Evolutionary conservation across 768 basidiomycete genomes (phyloP), one percentile per base, ranked within the genome.

Genomic region (Termitomyces sp.): DNA sequence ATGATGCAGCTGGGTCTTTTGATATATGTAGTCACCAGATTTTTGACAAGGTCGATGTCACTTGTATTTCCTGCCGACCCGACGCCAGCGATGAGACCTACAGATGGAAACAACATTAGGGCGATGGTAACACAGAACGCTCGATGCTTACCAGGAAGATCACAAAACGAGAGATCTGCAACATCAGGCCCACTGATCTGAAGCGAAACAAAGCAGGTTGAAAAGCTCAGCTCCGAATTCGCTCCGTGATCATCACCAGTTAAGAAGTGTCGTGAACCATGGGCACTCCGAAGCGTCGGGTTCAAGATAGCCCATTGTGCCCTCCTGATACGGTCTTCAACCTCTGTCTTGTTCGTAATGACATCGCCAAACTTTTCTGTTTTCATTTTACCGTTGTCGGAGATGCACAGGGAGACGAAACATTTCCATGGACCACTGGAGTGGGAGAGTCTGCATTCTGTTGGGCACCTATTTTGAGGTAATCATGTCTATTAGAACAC

Each of bases 261-360:
- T 14, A 85, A 69, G 58, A 83, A 84, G 6, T 68, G 31, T 13
- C 43, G 50, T 3, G 44, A 20, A 1, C 58, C 57, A 29, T 53
- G 50, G 4, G 58, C 34, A 3, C 43, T 50, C 1, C 68, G 55
- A 2, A 63, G 68, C 47, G 65, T 72, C 0, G 87, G 87, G 54
- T 86, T 87, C 6, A 89, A 72, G 26, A 89, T 83, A 0, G 87
- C 87, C 1, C 72, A 70, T 61, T 88, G 87, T 0, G 88, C 88
- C 0, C 84, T 76, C 14, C 84, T 74, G 49, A 90, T 85, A 4
- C 85, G 76, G 4, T 86, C 85, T 57, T 89, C 86, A 2, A 90
- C 87, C 0, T 77, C 64, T 0, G 63, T 59, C 59, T 83, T 84
- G 53, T 80, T 71, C 39, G 67, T 72, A 34, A 90, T 86, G 0